A percentile compares a stretch with the other conserved stretches of the same genome.
These are phyloP conservation scores for Vigna nakashimae DNA, from an alignment of 306 rosid genomes.

Conservation along the genomic window DNA sequence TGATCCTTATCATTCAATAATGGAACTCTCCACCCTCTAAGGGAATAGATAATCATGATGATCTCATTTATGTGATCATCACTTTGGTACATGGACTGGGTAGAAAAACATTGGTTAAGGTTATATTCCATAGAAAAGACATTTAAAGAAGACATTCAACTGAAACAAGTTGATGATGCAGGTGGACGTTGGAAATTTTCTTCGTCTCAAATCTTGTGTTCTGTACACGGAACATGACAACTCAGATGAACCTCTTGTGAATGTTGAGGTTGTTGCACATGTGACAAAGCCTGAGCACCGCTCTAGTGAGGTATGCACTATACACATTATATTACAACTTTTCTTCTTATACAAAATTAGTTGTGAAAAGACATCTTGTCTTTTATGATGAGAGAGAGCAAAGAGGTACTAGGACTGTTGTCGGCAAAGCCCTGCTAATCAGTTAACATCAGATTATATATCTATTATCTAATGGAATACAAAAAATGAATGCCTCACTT, in stretches of 20 bases:
- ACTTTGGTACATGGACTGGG: background rate
- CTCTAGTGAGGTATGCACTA: conserved; percentile 74
- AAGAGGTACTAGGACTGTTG: background rate
- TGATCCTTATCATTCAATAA: conserved; percentile 26
- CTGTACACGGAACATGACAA: conserved; percentile 77
- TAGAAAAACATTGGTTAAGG: conserved; percentile 3
- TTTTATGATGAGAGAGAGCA: background rate
- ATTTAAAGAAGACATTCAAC: conserved; percentile 14
- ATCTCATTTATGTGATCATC: conserved; percentile 26
- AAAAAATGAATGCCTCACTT: background rate
- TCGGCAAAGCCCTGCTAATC: background rate
- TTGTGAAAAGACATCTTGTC: background rate
- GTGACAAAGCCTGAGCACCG: conserved; percentile 86
- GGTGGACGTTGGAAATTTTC: conserved; percentile 94
- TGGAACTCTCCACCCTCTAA: background rate
- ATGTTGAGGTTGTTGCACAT: conserved; percentile 85
- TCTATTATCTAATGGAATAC: background rate
- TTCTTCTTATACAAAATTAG: background rate
- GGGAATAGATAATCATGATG: conserved; percentile 19
- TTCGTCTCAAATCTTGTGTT: conserved; percentile 84
- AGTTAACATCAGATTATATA: background rate
- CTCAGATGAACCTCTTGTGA: conserved; percentile 64
- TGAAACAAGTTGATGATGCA: conserved; percentile 51
- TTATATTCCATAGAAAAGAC: conserved; percentile 10
- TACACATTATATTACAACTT: background rate